These are phyloP conservation scores for Salvia splendens DNA, from an alignment of 257 asterid species.

Conservation along the genomic window DNA sequence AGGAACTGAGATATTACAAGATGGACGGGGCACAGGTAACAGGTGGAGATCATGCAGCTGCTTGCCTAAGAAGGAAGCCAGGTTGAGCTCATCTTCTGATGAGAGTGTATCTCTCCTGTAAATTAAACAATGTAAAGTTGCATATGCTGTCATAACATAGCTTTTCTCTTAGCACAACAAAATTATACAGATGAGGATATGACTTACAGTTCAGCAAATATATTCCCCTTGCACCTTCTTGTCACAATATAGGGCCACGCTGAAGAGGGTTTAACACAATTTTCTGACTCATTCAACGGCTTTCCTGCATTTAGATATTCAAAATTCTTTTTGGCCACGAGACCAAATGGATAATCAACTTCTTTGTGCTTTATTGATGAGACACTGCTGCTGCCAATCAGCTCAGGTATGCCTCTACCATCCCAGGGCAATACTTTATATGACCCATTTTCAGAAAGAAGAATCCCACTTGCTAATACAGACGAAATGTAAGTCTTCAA, in stretches of 20 bases:
- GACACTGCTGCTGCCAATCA: constrained; percentile 45
- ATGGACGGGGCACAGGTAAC: constrained; percentile 74
- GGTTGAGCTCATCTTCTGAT: constrained; percentile 55
- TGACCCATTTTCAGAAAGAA: constrained; percentile 63
- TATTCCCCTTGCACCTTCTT: constrained; percentile 82
- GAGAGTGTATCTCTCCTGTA: constrained; percentile 80
- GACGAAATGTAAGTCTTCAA: constrained; percentile 71
- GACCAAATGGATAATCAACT: constrained; percentile 80
- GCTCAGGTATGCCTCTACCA: constrained; percentile 75
- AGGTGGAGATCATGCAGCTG: constrained; percentile 77
- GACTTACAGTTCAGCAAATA: constrained; percentile 86
- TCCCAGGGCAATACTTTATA: constrained; percentile 72
- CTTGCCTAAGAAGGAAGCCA: constrained; percentile 93
- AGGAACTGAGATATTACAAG: constrained; percentile 38
- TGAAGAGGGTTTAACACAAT: constrained; percentile 44
- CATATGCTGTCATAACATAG: constrained; percentile 20
- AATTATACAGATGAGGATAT: constrained; percentile 21
- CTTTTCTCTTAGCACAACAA: constrained; percentile 21
- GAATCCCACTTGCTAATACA: constrained; percentile 85
- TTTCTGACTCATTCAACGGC: constrained; percentile 43
- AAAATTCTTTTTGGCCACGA: constrained; percentile 65
- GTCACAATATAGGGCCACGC: constrained; percentile 87
- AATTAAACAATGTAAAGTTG: constrained; percentile 31
- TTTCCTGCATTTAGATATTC: constrained; percentile 62
- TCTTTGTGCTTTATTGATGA: constrained; percentile 40